Conservation (phyloP, 2,329 filamentous ascomycete genomes). For the Plectosphaerella cucumerina region DNA sequence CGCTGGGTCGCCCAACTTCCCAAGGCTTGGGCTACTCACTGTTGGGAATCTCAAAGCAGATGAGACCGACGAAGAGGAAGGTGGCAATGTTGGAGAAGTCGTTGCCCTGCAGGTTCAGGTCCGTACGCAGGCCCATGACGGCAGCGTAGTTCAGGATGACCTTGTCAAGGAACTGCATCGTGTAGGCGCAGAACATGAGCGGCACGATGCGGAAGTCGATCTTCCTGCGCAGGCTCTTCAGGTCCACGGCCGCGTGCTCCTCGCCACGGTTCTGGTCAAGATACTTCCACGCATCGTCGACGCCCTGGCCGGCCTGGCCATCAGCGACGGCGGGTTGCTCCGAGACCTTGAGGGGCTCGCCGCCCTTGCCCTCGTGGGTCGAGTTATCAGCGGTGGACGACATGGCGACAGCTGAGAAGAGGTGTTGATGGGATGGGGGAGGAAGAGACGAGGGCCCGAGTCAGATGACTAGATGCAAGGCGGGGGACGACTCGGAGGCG, state of each 20-base stretch:
- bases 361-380: slow-evolving; percentile 2
- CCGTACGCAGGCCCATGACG: slow-evolving; percentile 58
- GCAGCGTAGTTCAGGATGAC: slow-evolving; percentile 62
- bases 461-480: neutral
- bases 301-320: slow-evolving; percentile 12
- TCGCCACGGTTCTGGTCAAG: slow-evolving; percentile 33
- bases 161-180: slow-evolving; percentile 63
- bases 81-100: slow-evolving; percentile 61
- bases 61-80: slow-evolving; percentile 58
- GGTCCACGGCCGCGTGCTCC: slow-evolving; percentile 30
- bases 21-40: slow-evolving; percentile 28
- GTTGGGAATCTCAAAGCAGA: slow-evolving; percentile 56
- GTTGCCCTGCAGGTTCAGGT: slow-evolving; percentile 52
- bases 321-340: slow-evolving; percentile 10
- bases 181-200: slow-evolving; percentile 58
- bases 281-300: slow-evolving; percentile 43
- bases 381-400: slow-evolving; percentile 18
- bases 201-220: slow-evolving; percentile 58
- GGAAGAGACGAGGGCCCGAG: neutral
- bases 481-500: neutral
- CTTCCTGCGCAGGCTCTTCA: slow-evolving; percentile 45
- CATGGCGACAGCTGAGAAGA: slow-evolving; percentile 11
- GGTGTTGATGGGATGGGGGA: neutral
- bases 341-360: slow-evolving; percentile 8
- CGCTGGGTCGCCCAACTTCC: neutral